phyloP scores from a whole-genome alignment of 2,329 filamentous ascomycete species.

The Aotearoamyces nothofagi region DNA sequence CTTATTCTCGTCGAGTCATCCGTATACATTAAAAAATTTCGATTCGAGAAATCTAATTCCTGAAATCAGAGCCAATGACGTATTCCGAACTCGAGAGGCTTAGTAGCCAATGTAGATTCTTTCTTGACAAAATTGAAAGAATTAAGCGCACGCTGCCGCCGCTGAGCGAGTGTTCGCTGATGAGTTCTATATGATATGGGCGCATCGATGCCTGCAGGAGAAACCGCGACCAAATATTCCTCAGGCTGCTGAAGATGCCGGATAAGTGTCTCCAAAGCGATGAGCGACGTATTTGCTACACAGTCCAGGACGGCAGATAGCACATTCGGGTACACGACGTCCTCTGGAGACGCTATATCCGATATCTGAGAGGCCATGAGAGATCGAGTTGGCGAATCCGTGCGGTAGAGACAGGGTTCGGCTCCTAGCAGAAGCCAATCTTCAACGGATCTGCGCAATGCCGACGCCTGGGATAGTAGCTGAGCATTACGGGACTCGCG shows the following conservation, averaged over 20 bases:
- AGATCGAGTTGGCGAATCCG: no score
- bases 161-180: no score
- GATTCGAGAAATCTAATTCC: no score
- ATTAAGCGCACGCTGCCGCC: background rate
- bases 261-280: background rate
- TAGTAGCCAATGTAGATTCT: constrained; percentile 1
- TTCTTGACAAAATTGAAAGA: background rate
- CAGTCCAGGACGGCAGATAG: background rate
- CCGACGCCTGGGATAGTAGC: no score
- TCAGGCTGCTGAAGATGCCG: background rate
- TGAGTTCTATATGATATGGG: no score
- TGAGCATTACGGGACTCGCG: no score
- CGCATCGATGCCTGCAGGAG: background rate
- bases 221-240: no score
- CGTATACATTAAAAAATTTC: no score
- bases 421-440: constrained; percentile 1
- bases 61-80: no score
- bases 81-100: background rate
- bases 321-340: background rate
- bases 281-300: background rate
- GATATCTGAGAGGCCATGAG: no score
- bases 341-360: background rate
- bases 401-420: background rate
- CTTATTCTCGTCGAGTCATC: no score
- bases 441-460: no score